Percentiles rank a stretch among this genome's conserved stretches.
phyloP scores from a whole-genome alignment of 495 filamentous ascomycete species.

The Talaromyces adpressus region DNA sequence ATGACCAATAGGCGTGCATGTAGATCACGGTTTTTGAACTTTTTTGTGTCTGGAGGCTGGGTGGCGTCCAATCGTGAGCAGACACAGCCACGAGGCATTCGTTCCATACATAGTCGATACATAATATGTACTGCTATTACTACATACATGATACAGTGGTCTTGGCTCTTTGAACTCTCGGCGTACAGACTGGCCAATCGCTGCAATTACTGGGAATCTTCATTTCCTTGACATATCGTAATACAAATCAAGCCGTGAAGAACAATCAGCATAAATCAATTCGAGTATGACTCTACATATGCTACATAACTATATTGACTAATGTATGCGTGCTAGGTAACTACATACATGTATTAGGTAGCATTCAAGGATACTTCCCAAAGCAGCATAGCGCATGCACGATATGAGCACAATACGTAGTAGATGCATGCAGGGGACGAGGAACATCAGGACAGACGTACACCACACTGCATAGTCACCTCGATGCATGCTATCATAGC shows the following conservation, averaged over 20 bases:
- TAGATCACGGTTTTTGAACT: not conserved
- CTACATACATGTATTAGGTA: not conserved
- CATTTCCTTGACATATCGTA: not conserved
- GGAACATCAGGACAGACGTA: not conserved
- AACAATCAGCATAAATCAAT: not conserved
- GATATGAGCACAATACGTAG: not conserved
- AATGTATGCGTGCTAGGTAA: not conserved
- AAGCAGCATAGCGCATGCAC: not conserved
- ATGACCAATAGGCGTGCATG: not conserved
- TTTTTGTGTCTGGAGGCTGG: not conserved
- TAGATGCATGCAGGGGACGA: not conserved
- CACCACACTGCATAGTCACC: not conserved
- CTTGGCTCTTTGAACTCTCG: not conserved
- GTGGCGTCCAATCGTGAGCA: not conserved
- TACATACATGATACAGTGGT: slow-evolving; percentile 1
- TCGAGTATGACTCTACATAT: not conserved
- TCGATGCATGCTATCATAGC: not conserved
- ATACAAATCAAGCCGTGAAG: not conserved
- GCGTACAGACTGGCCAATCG: not conserved
- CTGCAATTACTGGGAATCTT: not conserved
- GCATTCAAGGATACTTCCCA: not conserved
- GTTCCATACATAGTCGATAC: not conserved
- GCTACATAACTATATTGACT: not conserved
- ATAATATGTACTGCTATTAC: not conserved
- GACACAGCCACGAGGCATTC: not conserved